phyloP scores from a whole-genome alignment of 805 yeast genomes.

The Ogataea paradorogensis region DNA sequence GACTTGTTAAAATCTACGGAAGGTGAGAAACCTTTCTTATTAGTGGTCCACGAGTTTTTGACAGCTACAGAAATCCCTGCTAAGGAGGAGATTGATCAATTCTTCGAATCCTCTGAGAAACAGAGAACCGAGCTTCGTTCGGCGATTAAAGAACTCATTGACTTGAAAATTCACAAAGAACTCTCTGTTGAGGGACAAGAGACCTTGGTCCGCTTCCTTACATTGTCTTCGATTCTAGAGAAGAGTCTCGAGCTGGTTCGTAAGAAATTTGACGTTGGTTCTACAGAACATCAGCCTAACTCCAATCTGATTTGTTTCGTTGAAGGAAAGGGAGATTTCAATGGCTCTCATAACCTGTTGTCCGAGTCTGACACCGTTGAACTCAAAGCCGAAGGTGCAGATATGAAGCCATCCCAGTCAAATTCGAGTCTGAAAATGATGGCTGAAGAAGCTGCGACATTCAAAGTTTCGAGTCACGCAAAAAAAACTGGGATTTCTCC shows the following conservation, averaged over 20 bases:
- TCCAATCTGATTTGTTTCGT: constrained; percentile 4
- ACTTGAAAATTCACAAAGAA: constrained; percentile 51
- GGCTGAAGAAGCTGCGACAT: constrained; percentile 23
- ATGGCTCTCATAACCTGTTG: background rate
- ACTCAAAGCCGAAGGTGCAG: constrained; percentile 11
- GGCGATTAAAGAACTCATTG: constrained; percentile 55
- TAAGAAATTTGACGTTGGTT: constrained; percentile 8
- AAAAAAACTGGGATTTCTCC: constrained; percentile 3
- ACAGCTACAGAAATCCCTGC: constrained; percentile 14
- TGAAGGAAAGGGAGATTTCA: constrained; percentile 9
- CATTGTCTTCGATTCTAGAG: constrained; percentile 66
- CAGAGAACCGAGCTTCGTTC: constrained; percentile 43
- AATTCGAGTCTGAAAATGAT: constrained; percentile 15
- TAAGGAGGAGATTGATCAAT: constrained; percentile 19
- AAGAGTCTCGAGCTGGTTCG: constrained; percentile 44
- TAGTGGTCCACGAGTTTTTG: constrained; percentile 22
- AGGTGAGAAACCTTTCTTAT: constrained; percentile 20
- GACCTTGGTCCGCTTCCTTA: constrained; percentile 61
- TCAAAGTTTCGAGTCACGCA: constrained; percentile 12
- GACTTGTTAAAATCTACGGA: constrained; percentile 1
- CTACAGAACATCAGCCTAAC: background rate
- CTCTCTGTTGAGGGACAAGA: constrained; percentile 73
- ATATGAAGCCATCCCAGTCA: constrained; percentile 10
- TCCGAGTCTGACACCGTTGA: constrained; percentile 15
- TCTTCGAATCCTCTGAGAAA: constrained; percentile 39